Evolutionary conservation across 192 early-diverging fungal genomes (phyloP), one percentile per base, ranked within the genome.

Genomic region (Coemansia sp.): DNA sequence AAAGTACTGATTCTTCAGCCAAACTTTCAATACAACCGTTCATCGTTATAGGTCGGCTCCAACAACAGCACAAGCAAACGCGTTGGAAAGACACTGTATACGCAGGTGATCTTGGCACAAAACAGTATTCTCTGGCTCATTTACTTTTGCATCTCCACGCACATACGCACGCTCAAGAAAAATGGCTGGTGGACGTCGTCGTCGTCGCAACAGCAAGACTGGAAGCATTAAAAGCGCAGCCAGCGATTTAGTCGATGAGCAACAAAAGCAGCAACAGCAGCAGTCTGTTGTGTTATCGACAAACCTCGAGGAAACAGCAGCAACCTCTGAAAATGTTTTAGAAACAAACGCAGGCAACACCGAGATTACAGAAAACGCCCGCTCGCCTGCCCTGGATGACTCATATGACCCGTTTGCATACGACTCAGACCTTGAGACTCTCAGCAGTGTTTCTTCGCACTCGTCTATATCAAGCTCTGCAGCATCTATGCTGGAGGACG

Each of bases 341-440:
- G 59, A 38, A 3, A 16, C 20, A 54, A 49, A 52, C 7, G 42
- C 11, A 16, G 51, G 54, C 7, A 36, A 34, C 2, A 12, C 50
- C 10, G 60, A 60, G 31, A 30, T 16, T 28, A 22, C 45, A 11
- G 60, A 48, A 30, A 25, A 20, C 29, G 60, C 31, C 16, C 28
- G 22, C 18, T 16, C 61, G 30, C n/a, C 42, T 8, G 56, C 45
- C 3, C 56, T 71, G 16, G 67, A 67, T 20, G 69, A 63, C 25
- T 50, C 63, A 7, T 73, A 82, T 33, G 80, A 82, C 57, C 75
- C 75, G 33, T 82, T 82, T 61, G 75, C 74, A 20, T 82, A 82
- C 61, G 75, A 82, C 68, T 82, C 80, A 1, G 80, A 82, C 25
- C 58, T 82, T 22, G 80, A 82, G 45, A 82, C 80, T 6, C 75